Percentiles rank a stretch among this genome's conserved stretches.
Conservation (phyloP, 345 rosid genomes). For the Linum usitatissimum region DNA sequence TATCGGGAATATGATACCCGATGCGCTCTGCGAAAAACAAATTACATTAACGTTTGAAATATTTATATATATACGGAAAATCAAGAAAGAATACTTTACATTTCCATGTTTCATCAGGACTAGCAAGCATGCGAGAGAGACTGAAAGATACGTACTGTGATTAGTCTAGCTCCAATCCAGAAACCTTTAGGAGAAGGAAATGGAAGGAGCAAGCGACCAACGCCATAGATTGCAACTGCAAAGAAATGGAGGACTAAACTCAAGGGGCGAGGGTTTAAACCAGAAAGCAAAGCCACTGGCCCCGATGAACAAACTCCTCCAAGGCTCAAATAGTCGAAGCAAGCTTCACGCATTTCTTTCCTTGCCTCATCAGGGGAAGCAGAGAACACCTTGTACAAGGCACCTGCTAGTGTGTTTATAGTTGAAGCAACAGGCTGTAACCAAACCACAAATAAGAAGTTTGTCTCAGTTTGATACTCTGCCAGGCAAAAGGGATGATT, state of each 20-base stretch:
- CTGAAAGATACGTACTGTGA: neutral
- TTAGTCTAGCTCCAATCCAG: constrained; percentile 9
- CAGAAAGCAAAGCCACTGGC: constrained; percentile 4
- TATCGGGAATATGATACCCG: constrained; percentile 2
- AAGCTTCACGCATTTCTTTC: constrained; percentile 6
- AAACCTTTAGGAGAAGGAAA: constrained; percentile 6
- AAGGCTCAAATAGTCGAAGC: constrained; percentile 3
- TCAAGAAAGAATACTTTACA: too few species aligned
- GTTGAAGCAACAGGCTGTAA: constrained; percentile 5
- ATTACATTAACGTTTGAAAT: neutral
- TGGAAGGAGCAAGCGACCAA: constrained; percentile 4
- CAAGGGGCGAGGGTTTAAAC: constrained; percentile 4
- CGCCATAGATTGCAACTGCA: constrained; percentile 3
- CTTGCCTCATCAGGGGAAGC: constrained; percentile 8
- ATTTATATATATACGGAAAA: too few species aligned
- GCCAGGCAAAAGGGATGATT: neutral
- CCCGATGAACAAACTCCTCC: constrained; percentile 3
- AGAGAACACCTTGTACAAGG: constrained; percentile 8
- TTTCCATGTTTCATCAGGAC: neutral
- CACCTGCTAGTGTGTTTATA: constrained; percentile 5
- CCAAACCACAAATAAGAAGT: neutral
- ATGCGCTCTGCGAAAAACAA: neutral
- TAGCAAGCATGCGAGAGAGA: neutral
- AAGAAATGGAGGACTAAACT: constrained; percentile 4
- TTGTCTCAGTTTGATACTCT: neutral